phyloP scores from a whole-genome alignment of 2,329 filamentous ascomycete species.

The Aureobasidium sp. region DNA sequence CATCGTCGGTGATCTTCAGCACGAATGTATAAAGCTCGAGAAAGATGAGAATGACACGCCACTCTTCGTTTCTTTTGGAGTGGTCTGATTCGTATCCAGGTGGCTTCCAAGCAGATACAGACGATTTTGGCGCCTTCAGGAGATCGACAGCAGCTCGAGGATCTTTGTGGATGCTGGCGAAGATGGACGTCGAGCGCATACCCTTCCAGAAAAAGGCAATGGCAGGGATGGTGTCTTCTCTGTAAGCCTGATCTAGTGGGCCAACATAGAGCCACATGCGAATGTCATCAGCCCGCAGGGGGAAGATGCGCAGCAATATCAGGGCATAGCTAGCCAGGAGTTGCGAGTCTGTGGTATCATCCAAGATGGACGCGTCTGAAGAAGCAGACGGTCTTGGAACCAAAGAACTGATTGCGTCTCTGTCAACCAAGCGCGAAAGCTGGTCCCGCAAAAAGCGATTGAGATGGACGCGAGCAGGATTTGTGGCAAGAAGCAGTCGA shows the following conservation, averaged over 20 bases:
- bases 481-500: constrained; percentile 37
- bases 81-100: constrained; percentile 26
- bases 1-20: constrained; percentile 86
- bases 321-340: constrained; percentile 78
- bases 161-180: constrained; percentile 47
- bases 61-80: constrained; percentile 55
- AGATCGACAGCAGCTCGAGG: constrained; percentile 50
- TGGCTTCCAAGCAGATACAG: constrained; percentile 20
- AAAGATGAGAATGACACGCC: constrained; percentile 83
- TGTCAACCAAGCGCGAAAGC: constrained; percentile 62
- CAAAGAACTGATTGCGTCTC: constrained; percentile 55
- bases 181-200: constrained; percentile 48
- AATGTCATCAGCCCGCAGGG: constrained; percentile 72
- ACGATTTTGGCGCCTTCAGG: constrained; percentile 36
- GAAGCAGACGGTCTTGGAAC: not conserved
- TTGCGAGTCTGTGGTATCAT: constrained; percentile 42
- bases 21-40: constrained; percentile 92
- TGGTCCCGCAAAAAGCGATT: constrained; percentile 52
- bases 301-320: constrained; percentile 77
- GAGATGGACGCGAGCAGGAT: constrained; percentile 20
- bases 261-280: constrained; percentile 89
- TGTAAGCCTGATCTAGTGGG: constrained; percentile 13
- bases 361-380: not conserved
- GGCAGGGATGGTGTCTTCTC: constrained; percentile 38
- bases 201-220: constrained; percentile 81